Conservation (phyloP, 23 red algal species). For the Chondrus crispus region DNA sequence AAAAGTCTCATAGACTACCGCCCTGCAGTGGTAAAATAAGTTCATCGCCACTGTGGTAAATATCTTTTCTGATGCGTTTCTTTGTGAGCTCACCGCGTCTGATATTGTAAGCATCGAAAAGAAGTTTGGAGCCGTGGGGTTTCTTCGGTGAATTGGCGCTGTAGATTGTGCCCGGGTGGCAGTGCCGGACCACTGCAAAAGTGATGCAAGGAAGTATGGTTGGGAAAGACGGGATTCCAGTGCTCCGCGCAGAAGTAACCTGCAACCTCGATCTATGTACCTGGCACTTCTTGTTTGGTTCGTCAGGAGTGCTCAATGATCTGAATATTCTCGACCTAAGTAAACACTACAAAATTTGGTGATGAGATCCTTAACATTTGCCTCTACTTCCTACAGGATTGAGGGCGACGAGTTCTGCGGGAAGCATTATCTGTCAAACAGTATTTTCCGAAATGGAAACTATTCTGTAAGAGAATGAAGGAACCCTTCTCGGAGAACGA, state of each 20-base stretch:
- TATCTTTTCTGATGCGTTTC: neutral
- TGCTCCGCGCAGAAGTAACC: neutral
- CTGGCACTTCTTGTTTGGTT: neutral
- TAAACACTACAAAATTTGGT: neutral
- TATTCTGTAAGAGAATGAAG: neutral
- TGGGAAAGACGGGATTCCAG: constrained; percentile 2
- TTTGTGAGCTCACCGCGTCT: neutral
- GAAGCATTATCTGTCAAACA: constrained; percentile 1
- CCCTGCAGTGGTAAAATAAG: neutral
- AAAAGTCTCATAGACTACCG: constrained; percentile 22
- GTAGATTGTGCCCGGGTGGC: constrained; percentile 11
- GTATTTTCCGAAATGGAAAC: constrained; percentile 19
- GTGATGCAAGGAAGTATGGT: neutral
- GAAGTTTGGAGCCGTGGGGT: neutral
- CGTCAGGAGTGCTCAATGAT: neutral
- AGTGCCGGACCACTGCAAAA: neutral
- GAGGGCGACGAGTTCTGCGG: neutral
- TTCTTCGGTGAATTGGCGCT: neutral
- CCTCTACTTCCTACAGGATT: neutral
- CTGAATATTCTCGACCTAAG: neutral
- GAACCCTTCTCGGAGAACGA: neutral
- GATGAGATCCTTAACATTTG: neutral
- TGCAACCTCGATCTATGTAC: neutral
- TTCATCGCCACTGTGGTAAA: neutral
- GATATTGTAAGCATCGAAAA: constrained; percentile 8